Base-by-base conservation (phyloP, 805 yeast genomes). In the Starmerella stigmatis region DNA sequence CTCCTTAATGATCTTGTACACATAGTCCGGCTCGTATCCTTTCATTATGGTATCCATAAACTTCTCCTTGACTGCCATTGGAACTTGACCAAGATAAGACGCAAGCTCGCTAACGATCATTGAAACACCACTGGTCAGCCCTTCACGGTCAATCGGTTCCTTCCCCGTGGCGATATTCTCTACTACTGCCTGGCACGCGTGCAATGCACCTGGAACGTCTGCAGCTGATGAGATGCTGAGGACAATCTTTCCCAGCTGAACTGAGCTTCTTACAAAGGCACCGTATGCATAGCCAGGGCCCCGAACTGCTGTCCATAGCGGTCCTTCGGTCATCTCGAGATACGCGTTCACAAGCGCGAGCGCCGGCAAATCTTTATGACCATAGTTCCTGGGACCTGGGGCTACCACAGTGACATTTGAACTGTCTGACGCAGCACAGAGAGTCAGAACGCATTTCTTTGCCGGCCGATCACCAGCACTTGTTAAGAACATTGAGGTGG, bases 261-360 rank as follows among this genome's bases (percentile, higher is more conserved):
- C 95, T 11, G 74, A 58, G 50, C 35, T 69, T 59, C 46, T 21
- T 54, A 85, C 69, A 44, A 67, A 69, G 1, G 89, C 92, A 30
- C 96, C 96, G 61, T 92, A 92, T 0, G 96, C 96, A 34, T 84
- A 67, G 2, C 98, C 98, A 1, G 86, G 73, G 32, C 98, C 98
- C 64, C 98, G 75, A 27, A 92, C 83, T 45, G 94, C 95, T 57
- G 85, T 75, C 96, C 97, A 89, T 51, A 89, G 80, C 28, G 97
- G 98, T 3, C 98, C 98, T 62, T 92, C 98, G 16, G 85, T 86
- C 29, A 86, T 81, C 52, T 80, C 82, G 45, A 92, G 67, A 56
- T 78, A 81, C 45, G 82, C 86, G 6, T 81, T 72, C 6, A 86
- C 84, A 22, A 88, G 70, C 0, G 80, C 72, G 32, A 89, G 69